A percentile compares a stretch with the other conserved stretches of the same genome.
phyloP scores from a whole-genome alignment of 2,329 filamentous ascomycete species.

The Mollisia scopiformis region DNA sequence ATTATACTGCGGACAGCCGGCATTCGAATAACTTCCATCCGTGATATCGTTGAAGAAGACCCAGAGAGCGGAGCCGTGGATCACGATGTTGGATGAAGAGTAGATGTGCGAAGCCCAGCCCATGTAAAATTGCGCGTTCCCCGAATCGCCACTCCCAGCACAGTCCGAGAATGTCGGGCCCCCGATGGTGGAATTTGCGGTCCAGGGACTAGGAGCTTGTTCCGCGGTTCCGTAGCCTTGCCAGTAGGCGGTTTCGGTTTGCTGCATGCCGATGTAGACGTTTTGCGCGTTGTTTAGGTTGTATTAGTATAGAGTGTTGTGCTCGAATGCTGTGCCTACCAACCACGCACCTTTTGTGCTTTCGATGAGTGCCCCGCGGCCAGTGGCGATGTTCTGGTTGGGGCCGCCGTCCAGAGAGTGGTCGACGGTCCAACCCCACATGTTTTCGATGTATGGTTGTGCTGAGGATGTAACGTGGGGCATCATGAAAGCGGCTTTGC shows the following conservation, averaged over 20 bases:
- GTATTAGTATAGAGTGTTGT: slow-evolving; percentile 38
- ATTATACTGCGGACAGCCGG: background rate
- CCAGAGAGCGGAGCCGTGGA: slow-evolving; percentile 40
- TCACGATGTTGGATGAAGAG: slow-evolving; percentile 32
- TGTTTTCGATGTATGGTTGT: slow-evolving; percentile 48
- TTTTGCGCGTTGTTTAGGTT: slow-evolving; percentile 33
- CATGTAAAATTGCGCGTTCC: slow-evolving; percentile 34
- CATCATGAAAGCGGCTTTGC: background rate
- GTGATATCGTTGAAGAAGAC: slow-evolving; percentile 37
- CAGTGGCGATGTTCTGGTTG: slow-evolving; percentile 46
- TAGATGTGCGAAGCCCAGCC: slow-evolving; percentile 30
- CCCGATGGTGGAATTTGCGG: slow-evolving; percentile 27
- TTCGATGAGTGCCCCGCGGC: slow-evolving; percentile 50
- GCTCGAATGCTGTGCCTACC: slow-evolving; percentile 52
- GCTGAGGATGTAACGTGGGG: slow-evolving; percentile 1
- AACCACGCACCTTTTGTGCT: slow-evolving; percentile 54
- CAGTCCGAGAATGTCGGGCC: slow-evolving; percentile 38
- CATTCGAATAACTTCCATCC: background rate
- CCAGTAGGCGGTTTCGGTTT: slow-evolving; percentile 23
- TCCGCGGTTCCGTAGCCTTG: slow-evolving; percentile 36
- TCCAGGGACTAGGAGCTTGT: slow-evolving; percentile 44
- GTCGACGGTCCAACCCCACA: slow-evolving; percentile 49
- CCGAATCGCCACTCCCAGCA: slow-evolving; percentile 11
- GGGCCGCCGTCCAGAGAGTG: slow-evolving; percentile 31
- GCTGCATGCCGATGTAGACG: slow-evolving; percentile 17